These are phyloP conservation scores for Chalciporus chontae DNA, from an alignment of 768 basidiomycete genomes.

Conservation along the genomic window DNA sequence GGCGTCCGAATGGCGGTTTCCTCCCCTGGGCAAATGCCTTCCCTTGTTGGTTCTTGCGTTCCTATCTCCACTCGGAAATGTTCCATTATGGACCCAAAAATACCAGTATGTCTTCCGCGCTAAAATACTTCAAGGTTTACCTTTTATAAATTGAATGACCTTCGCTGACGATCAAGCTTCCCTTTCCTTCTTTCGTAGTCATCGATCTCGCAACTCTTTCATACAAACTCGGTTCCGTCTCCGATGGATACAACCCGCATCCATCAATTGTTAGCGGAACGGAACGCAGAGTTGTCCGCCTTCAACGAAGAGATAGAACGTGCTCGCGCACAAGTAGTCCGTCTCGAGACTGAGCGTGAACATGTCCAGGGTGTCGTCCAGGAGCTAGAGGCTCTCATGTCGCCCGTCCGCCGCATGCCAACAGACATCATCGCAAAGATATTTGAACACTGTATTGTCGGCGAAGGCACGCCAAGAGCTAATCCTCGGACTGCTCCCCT, in stretches of 20 bases:
- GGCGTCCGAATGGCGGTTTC: background rate
- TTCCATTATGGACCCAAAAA: constrained; percentile 12
- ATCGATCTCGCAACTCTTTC: constrained; percentile 28
- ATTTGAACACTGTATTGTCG: constrained; percentile 23
- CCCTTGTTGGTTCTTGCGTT: background rate
- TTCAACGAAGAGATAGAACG: constrained; percentile 18
- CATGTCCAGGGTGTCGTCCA: constrained; percentile 12
- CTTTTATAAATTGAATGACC: background rate
- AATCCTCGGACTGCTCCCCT: constrained; percentile 20
- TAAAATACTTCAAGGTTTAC: background rate
- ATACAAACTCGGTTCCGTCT: constrained; percentile 27
- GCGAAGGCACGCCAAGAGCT: constrained; percentile 5
- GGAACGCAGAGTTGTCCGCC: constrained; percentile 9
- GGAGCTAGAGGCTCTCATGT: constrained; percentile 26
- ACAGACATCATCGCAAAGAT: constrained; percentile 27
- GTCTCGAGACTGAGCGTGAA: constrained; percentile 17
- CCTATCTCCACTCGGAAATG: background rate
- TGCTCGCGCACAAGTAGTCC: constrained; percentile 19
- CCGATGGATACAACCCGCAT: constrained; percentile 19
- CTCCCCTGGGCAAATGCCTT: constrained; percentile 1
- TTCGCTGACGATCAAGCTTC: background rate
- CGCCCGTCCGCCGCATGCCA: constrained; percentile 31
- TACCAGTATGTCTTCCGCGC: constrained; percentile 20
- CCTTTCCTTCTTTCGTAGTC: constrained; percentile 6
- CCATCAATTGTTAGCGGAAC: constrained; percentile 14